Evolutionary conservation across 768 basidiomycete genomes (phyloP), one percentile per base, ranked within the genome.

Genomic region (Stropharia rugosoannulata): DNA sequence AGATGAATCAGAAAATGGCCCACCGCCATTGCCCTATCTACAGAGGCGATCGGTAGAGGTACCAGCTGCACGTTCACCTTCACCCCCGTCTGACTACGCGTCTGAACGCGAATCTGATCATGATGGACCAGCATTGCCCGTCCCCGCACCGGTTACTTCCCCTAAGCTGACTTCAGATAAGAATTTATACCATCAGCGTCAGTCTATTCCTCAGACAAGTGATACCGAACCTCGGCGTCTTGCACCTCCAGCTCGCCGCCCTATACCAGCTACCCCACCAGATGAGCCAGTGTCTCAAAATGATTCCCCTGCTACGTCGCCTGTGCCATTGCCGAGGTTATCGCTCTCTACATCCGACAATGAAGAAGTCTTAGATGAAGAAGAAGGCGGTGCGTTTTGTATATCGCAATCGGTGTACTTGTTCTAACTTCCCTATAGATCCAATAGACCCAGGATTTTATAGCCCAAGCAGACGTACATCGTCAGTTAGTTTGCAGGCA

Each of bases 401-500:
- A 29, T 3, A 22, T 52, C 4, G 13, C 18, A 16, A 36, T 48
- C 46, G 25, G 32, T 38, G 62, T 52, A 52, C 16, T 41, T 15
- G 27, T 45, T 18, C 51, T 36, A 49, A 13, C 7, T 46, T 57
- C 40, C 12, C 11, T 51, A 15, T 60, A 89, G 87, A 89, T 66
- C 87, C 87, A 2, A 85, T 88, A 35, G 86, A 88, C 64, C 87
- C 87, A 16, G 61, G 67, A 6, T 86, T 86, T 73, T 77, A 84
- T 58, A 80, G 75, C 48, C 82, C 82, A 4, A 77, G 74, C 65
- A 75, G 74, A 49, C 72, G 70, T 40, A 52, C 69, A 2, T 80
- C 79, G 16, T 62, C 61, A 35, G 53, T 68, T 25, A 65, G 66
- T 56, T 48, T 71, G 16, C 47, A 52, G 49, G 51, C 63, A 15